These are phyloP conservation scores for Artemisia argyi DNA, from an alignment of 129 eudicot species.

Conservation along the genomic window DNA sequence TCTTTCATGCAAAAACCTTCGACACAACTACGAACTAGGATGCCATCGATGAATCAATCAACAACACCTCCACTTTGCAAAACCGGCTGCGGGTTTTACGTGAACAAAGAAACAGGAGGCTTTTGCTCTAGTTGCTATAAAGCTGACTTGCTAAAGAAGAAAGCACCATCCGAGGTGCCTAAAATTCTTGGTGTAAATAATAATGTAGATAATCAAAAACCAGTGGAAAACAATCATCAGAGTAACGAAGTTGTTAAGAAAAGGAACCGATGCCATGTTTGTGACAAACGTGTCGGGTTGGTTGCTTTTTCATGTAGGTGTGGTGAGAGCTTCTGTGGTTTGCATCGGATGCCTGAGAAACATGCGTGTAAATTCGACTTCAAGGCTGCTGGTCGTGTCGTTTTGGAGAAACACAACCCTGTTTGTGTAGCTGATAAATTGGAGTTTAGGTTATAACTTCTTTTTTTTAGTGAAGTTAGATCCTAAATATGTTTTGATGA, in stretches of 20 bases:
- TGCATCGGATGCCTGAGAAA: conserved; percentile 34
- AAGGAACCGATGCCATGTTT: not conserved
- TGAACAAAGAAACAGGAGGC: not conserved
- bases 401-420: conserved; percentile 22
- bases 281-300: conserved; percentile 15
- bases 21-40: not conserved
- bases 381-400: conserved; percentile 17
- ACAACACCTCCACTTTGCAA: conserved; percentile 15
- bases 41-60: not conserved
- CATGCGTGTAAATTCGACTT: conserved; percentile 32
- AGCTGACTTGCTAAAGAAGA: not conserved
- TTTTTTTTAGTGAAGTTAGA: no score
- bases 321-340: conserved; percentile 15
- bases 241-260: not conserved
- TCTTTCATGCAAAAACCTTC: conserved; percentile 10
- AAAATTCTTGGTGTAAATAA: not conserved
- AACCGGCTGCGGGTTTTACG: not conserved
- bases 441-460: conserved; percentile 10
- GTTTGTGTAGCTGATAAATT: conserved; percentile 26
- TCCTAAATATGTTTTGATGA: no score
- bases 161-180: not conserved
- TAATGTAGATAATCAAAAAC: not conserved
- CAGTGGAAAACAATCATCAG: not conserved
- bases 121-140: conserved; percentile 10
- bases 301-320: not conserved